phyloP scores from a whole-genome alignment of 2,329 filamentous ascomycete genomes.

The Leptographium procerum region DNA sequence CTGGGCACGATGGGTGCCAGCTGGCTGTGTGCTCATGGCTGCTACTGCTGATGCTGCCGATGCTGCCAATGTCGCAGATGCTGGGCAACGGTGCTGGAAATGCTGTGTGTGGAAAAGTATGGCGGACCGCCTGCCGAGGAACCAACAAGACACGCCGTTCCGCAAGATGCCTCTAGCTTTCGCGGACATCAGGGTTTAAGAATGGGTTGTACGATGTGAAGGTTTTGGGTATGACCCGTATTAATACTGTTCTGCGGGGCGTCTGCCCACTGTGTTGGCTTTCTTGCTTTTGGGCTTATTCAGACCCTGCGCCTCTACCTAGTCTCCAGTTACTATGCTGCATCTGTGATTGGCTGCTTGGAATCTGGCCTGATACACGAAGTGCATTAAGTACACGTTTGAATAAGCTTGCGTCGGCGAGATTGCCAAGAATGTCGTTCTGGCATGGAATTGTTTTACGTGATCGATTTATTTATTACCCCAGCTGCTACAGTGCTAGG shows the following conservation, averaged over 20 bases:
- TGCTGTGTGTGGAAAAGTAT: background rate
- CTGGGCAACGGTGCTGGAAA: background rate
- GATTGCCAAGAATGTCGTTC: background rate
- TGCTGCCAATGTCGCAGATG: too few relatives aligned
- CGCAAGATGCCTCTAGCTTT: background rate
- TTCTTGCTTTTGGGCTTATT: background rate
- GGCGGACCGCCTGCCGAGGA: background rate
- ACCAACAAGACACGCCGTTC: background rate
- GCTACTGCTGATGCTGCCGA: background rate
- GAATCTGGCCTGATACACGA: background rate
- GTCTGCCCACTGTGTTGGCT: background rate
- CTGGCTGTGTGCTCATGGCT: background rate
- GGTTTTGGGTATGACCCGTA: too few relatives aligned
- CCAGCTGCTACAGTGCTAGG: too few relatives aligned
- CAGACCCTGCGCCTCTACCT: background rate
- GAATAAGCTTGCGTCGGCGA: too few relatives aligned
- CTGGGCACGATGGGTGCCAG: background rate
- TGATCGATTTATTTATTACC: too few relatives aligned
- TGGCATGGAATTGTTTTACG: background rate
- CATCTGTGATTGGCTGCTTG: background rate
- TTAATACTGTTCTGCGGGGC: background rate
- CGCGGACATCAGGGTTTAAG: too few relatives aligned
- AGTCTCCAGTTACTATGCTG: background rate
- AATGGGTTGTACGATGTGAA: too few relatives aligned
- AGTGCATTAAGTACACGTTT: too few relatives aligned